Evolutionary conservation across 2,329 filamentous ascomycete genomes (phyloP), one percentile per base, ranked within the genome.

Genomic region (Talaromyces rugulosus): DNA sequence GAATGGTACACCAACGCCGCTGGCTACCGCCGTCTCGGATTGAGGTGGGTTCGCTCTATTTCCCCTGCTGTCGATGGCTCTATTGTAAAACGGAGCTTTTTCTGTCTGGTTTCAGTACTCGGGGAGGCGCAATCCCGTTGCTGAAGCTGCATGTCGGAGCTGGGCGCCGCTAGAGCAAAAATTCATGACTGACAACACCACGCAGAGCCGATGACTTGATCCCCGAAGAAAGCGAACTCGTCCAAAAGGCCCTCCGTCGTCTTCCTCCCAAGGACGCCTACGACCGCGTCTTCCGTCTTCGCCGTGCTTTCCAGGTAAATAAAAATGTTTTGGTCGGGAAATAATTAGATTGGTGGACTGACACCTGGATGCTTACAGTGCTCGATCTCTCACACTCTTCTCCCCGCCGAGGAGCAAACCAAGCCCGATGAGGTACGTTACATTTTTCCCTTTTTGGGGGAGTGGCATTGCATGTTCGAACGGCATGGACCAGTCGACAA

Each of bases 251-350:
- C 66, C 86, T 99, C 74, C 90, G 91, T 85, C 92, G 95, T 77
- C 90, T 99, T 66, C 87, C 90, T 62, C 85, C 91, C 72, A 91
- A 96, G 84, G 91, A 95, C 77, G 85, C 89, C 72, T 98, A 98
- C 82, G 95, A 99, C 83, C 94, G 95, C 78, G 87, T 98, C 77
- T 99, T 92, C 89, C 93, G 95, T 75, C 87, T 99, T 80, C 91
- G 95, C 82, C 89, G 95, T 81, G 94, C 95, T 72, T 88, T 96
- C 81, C 95, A 99, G 85, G 88, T 90, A 81, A 42, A 47, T 16
- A 12, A 47, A 23, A 12, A 30, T 42, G 27, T n/a, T 50, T 50
- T 67, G 76, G 66, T 56, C 36, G 33, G 11, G 44, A 27, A 33
- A n/a, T 28, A 27, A 23, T 28, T 27, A 40, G 58, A 30, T 62